Percentiles rank a stretch among this genome's conserved stretches.
These are phyloP conservation scores for Gossypium longicalyx DNA, from an alignment of 345 rosid species.

Conservation along the genomic window DNA sequence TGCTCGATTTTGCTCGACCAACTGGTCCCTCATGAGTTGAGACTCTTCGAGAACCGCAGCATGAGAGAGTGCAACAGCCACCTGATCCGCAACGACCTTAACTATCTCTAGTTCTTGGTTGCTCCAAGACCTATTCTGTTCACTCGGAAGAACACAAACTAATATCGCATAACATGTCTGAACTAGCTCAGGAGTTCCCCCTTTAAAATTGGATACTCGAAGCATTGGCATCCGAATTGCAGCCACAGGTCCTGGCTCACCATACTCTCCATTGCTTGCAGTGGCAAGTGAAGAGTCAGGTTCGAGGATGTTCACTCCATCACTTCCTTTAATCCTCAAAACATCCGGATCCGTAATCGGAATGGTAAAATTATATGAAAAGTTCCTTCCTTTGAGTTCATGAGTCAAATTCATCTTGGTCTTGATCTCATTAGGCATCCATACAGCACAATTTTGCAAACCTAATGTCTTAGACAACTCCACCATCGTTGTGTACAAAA, in stretches of 20 bases:
- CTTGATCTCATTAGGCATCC: conserved; percentile 76
- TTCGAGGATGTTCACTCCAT: conserved; percentile 53
- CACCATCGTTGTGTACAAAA: conserved; percentile 79
- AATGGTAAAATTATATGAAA: conserved; percentile 37
- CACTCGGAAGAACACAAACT: conserved; percentile 75
- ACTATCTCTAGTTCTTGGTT: conserved; percentile 79
- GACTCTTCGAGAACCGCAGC: conserved; percentile 96
- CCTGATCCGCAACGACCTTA: conserved; percentile 94
- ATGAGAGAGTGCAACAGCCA: conserved; percentile 93
- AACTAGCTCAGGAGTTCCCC: conserved; percentile 76
- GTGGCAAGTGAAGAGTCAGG: conserved; percentile 57
- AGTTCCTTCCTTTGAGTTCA: conserved; percentile 47
- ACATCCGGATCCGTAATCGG: conserved; percentile 69
- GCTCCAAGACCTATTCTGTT: conserved; percentile 65
- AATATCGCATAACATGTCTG: conserved; percentile 74
- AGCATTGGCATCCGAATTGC: conserved; percentile 99
- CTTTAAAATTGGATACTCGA: conserved; percentile 71
- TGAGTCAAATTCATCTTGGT: conserved; percentile 75
- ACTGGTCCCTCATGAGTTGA: conserved; percentile 83
- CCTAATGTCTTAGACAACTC: conserved; percentile 83
- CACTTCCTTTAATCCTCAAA: conserved; percentile 46
- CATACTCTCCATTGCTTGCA: conserved; percentile 52
- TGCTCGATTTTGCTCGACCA: conserved; percentile 80
- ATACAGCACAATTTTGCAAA: conserved; percentile 84
- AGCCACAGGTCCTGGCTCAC: conserved; percentile 66